Evolutionary conservation across 2,329 filamentous ascomycete genomes (phyloP).

Genomic region (Didymellaceae sp.): DNA sequence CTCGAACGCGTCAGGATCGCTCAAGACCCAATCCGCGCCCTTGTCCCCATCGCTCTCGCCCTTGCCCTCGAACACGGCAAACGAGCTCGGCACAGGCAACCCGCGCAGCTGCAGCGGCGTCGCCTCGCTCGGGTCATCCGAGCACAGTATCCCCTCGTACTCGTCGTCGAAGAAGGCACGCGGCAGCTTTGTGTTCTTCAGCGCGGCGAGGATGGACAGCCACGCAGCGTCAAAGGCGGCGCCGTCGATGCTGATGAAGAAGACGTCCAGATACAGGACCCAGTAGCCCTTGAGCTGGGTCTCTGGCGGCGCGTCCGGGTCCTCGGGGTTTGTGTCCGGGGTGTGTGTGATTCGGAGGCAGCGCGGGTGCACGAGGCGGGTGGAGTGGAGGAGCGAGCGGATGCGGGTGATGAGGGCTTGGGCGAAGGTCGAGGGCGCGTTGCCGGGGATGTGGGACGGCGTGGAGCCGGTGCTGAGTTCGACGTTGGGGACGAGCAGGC

Average conservation of each 20-base stretch:
- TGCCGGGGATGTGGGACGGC: conserved; percentile 82
- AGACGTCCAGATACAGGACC: conserved; percentile 93
- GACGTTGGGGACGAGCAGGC: conserved; percentile 89
- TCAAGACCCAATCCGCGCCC: conserved; percentile 70
- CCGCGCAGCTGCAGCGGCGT: conserved; percentile 66
- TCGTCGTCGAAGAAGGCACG: conserved; percentile 84
- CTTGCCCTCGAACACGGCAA: conserved; percentile 69
- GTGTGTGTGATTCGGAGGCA: conserved; percentile 77
- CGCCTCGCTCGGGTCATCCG: conserved; percentile 62
- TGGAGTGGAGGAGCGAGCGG: conserved; percentile 75
- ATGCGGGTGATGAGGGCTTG: conserved; percentile 86
- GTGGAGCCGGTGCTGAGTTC: conserved; percentile 91
- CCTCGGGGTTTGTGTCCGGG: conserved; percentile 51
- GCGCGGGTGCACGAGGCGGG: conserved; percentile 68
- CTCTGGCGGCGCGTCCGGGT: conserved; percentile 56
- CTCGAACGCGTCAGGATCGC: conserved; percentile 89
- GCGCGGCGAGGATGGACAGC: conserved; percentile 80
- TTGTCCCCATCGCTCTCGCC: conserved; percentile 53
- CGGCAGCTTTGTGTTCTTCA: conserved; percentile 79
- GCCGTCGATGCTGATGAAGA: conserved; percentile 91
- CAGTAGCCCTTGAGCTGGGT: conserved; percentile 81
- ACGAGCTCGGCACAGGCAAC: conserved; percentile 78
- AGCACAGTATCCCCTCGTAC: conserved; percentile 78
- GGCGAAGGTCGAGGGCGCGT: conserved; percentile 77
- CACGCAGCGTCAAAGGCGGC: conserved; percentile 92